Conservation (phyloP, 2,329 filamentous ascomycete species). For the Fusarium siculi region DNA sequence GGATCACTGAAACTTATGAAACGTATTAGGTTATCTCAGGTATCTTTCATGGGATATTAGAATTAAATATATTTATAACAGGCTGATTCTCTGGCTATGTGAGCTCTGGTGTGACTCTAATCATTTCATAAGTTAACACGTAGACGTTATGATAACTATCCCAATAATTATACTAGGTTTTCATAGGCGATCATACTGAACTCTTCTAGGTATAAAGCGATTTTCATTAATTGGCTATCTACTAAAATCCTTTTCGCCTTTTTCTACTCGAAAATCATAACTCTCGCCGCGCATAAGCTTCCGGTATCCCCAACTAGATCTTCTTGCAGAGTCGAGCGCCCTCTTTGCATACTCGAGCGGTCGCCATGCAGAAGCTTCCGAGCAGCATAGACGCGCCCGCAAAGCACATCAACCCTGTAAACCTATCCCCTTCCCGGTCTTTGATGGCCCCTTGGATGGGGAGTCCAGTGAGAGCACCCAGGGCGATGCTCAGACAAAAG, state of each 20-base stretch:
- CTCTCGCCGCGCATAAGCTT: too few species aligned
- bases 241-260: neutral
- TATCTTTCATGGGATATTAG: neutral
- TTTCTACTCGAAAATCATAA: too few species aligned
- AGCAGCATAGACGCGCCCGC: neutral
- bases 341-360: neutral
- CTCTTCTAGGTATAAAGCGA: accelerated
- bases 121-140: too few species aligned
- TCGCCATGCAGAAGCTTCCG: neutral
- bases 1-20: accelerated
- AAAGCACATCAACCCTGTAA: constrained; percentile 1
- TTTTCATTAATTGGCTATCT: neutral
- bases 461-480: neutral
- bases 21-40: too few species aligned
- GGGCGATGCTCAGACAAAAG: neutral
- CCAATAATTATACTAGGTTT: neutral
- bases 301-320: neutral
- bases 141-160: neutral
- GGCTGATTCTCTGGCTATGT: neutral
- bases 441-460: constrained; percentile 1
- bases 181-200: neutral
- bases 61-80: neutral
- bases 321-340: neutral
- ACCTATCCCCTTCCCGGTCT: neutral
- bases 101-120: neutral